Base-by-base conservation (phyloP, 2,329 filamentous ascomycete species). In the Alternaria dauci region DNA sequence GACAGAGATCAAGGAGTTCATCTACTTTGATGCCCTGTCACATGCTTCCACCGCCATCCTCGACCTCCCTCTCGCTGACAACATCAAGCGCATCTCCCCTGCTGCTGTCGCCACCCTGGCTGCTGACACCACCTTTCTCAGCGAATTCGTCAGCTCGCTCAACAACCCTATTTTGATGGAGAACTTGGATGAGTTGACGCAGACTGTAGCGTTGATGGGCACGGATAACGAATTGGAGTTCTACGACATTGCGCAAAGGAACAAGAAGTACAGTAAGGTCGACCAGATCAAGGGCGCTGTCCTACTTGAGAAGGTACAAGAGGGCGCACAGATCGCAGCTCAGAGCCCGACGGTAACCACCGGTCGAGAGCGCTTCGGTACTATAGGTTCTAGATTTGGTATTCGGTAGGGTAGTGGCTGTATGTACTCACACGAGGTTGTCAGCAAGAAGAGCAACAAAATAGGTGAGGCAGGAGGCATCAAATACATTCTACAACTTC, bases 21-120 rank as follows among this genome's bases (percentile, higher is more conserved):
- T 99, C 71, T 98, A 99, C 81, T 97, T 97, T 74, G 95, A 98
- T 76, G 95, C 95, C 0, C 86, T 99, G 36, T 93, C 89, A 56
- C 95, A 99, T 78, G 93, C 95, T 2, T 90, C 92, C 4, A 91
- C 91, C 63, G 92, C 91, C 78, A 95, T 97, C 57, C 80, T 97
- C 63, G 87, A 88, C 25, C 86, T 96, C 9, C 92, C 93, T 0
- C 84, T 97, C 39, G 90, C 93, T 11, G 82, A 88, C 0, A 87
- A 90, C 32, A 93, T 98, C 34, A 92, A 89, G 71, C 88, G 88
- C 68, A 97, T 99, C 78, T 97, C 95, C 62, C 89, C 91, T 9
- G 89, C 95, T 68, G 93, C 93, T 7, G 92, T 97, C 14, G 84
- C 87, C 9, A 90, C 92, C 26, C 86, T 98, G 52, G 88, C 91